Evolutionary conservation across 495 filamentous ascomycete species (phyloP).

Genomic region (Diplogelasinospora grovesii): DNA sequence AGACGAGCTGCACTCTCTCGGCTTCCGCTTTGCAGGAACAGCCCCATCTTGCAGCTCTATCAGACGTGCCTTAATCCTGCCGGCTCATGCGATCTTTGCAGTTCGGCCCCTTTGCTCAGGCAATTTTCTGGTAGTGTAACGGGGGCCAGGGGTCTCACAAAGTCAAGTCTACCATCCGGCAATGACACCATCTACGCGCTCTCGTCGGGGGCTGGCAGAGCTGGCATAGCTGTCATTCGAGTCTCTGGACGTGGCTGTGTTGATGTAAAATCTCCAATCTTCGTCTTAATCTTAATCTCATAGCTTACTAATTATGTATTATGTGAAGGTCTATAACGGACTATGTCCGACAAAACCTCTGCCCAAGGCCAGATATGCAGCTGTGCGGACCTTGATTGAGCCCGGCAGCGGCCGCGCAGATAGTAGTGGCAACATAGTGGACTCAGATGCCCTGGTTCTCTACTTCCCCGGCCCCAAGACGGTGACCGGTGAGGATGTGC

Average conservation of each 20-base stretch:
- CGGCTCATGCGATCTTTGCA: too few relatives aligned
- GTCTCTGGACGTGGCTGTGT: slow-evolving; percentile 75
- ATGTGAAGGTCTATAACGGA: slow-evolving; percentile 61
- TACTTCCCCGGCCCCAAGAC: slow-evolving; percentile 80
- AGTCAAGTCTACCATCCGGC: neutral
- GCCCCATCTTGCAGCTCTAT: too few relatives aligned
- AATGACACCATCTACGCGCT: slow-evolving; percentile 82
- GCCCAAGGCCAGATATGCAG: slow-evolving; percentile 69
- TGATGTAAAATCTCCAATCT: slow-evolving; percentile 38
- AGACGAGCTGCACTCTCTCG: slow-evolving; percentile 10
- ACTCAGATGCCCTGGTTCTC: slow-evolving; percentile 77
- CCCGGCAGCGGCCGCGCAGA: slow-evolving; percentile 36
- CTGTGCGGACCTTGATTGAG: slow-evolving; percentile 68
- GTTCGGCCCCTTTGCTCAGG: neutral
- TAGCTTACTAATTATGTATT: too few relatives aligned
- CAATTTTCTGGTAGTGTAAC: too few relatives aligned
- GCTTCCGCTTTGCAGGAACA: too few relatives aligned
- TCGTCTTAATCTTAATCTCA: slow-evolving; percentile 2
- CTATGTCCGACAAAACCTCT: slow-evolving; percentile 61
- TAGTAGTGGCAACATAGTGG: slow-evolving; percentile 50
- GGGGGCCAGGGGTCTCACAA: too few relatives aligned
- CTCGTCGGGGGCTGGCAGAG: slow-evolving; percentile 77
- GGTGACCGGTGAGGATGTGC: slow-evolving; percentile 84
- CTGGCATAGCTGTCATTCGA: slow-evolving; percentile 87
- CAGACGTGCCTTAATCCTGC: too few relatives aligned